Evolutionary conservation across 257 asterid genomes (phyloP), one percentile per base, ranked within the genome.

Genomic region (Ilex asprella): DNA sequence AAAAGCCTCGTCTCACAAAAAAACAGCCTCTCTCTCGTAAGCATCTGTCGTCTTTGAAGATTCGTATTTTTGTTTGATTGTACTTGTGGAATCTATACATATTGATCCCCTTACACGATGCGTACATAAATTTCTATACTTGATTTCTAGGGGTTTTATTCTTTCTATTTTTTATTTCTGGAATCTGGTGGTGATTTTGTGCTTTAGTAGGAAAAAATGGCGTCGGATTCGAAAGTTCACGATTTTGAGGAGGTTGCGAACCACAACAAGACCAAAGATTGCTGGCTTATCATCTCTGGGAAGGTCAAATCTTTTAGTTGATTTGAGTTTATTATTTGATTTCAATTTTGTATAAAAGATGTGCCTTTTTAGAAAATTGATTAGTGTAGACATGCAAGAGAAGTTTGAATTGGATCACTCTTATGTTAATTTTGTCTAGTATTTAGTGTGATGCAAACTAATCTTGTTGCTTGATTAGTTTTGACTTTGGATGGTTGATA

Each of bases 271-370:
- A 67, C 60, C 31, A 76, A 84, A 70, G 91, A 84, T 74, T 84
- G 86, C 55, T 84, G 88, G 88, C 75, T 81, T 64, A 61, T 81
- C 61, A 76, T 84, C 64, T 53, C 46, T 67, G 91, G 91, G 43
- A 84, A 84, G 82, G 91, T 81, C 54, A 57, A 67, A 69, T 67
- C 39, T 31, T 21, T 21, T 21, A 21, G 10, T 49, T 49, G 54
- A 49, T 49, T 49, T 49, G 5, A 15, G 2, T 49, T 49, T 15
- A 15, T 49, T 49, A 49, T 15, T 49, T 49, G 14, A 11, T 12
- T 2, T 12, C 54, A 49, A 4, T 3, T 15, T 4, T 49, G 14
- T 49, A 49, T 15, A 35, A 5, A 35, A 35, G 8, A 35, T 35
- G 41, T 35, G 5, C 41, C 8, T 35, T 35, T 3, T 8, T 35